Evolutionary conservation across 208 protist species (phyloP).

Genomic region (Trypanosoma brucei): DNA sequence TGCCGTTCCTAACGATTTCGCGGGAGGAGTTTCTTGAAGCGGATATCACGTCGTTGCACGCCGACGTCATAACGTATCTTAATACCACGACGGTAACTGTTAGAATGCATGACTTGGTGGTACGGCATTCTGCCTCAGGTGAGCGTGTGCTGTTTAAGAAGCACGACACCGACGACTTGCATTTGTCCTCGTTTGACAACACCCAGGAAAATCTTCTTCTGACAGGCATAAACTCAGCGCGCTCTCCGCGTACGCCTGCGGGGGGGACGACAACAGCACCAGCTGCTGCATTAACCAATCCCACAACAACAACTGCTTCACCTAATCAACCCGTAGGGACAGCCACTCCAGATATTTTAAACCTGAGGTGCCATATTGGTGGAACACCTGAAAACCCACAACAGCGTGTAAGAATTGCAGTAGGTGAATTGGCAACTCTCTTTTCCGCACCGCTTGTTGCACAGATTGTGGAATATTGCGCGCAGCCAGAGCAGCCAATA

Average conservation of each 20-base stretch:
- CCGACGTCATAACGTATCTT: conserved; percentile 47
- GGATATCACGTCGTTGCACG: conserved; percentile 48
- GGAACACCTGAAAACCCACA: conserved; percentile 23
- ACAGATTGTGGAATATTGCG: conserved; percentile 68
- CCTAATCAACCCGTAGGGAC: neutral
- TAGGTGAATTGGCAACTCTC: conserved; percentile 60
- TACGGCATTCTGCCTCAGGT: conserved; percentile 54
- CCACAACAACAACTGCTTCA: too few relatives aligned
- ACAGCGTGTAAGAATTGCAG: conserved; percentile 44
- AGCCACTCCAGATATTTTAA: conserved; percentile 7
- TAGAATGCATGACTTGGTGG: conserved; percentile 54
- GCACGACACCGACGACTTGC: conserved; percentile 1
- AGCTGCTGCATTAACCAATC: too few relatives aligned
- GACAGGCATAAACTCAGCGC: neutral
- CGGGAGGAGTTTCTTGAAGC: conserved; percentile 64
- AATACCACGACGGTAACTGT: conserved; percentile 38
- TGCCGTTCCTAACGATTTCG: conserved; percentile 64
- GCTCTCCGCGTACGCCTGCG: neutral
- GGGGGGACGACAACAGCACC: neutral
- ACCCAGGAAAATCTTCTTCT: neutral
- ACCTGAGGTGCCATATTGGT: conserved; percentile 44
- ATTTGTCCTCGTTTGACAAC: neutral
- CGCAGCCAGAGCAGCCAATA: conserved; percentile 59
- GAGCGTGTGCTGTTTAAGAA: conserved; percentile 54
- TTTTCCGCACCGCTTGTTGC: conserved; percentile 60